phyloP scores from a whole-genome alignment of 805 yeast species.

The Sugiyamaella lignohabitans region DNA sequence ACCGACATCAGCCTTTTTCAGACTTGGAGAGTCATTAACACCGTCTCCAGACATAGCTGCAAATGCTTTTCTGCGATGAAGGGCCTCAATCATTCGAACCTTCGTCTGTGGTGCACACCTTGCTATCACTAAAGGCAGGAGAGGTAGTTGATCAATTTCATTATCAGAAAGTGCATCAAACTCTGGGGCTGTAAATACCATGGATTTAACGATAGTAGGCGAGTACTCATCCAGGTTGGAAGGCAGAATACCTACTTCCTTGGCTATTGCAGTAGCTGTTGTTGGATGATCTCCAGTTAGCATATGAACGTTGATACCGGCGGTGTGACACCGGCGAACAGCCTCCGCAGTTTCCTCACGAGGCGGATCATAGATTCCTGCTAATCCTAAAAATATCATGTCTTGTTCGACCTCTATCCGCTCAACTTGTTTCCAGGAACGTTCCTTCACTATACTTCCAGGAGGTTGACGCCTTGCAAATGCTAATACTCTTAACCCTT shows the following conservation, averaged over 20 bases:
- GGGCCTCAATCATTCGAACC: slow-evolving; percentile 74
- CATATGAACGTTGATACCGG: slow-evolving; percentile 77
- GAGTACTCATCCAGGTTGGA: slow-evolving; percentile 50
- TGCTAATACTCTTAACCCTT: slow-evolving; percentile 69
- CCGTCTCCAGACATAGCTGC: slow-evolving; percentile 85
- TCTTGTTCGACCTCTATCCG: slow-evolving; percentile 46
- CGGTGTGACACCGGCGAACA: slow-evolving; percentile 60
- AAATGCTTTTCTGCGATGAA: slow-evolving; percentile 53
- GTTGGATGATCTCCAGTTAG: slow-evolving; percentile 77
- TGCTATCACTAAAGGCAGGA: slow-evolving; percentile 70
- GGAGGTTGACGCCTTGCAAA: slow-evolving; percentile 43
- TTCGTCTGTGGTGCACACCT: slow-evolving; percentile 80
- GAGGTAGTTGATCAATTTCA: slow-evolving; percentile 55
- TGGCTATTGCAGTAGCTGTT: slow-evolving; percentile 73
- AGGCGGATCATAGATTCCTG: slow-evolving; percentile 80
- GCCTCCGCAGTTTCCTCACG: slow-evolving; percentile 60
- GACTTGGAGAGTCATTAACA: slow-evolving; percentile 72
- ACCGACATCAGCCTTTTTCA: slow-evolving; percentile 73
- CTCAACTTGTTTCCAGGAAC: slow-evolving; percentile 1
- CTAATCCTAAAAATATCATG: slow-evolving; percentile 56
- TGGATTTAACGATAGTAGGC: slow-evolving; percentile 39
- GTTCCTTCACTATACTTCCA: neutral
- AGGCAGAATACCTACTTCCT: slow-evolving; percentile 73
- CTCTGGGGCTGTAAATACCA: slow-evolving; percentile 64
- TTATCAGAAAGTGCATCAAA: slow-evolving; percentile 59